Evolutionary conservation across 2,329 filamentous ascomycete genomes (phyloP), one percentile per base, ranked within the genome.

Genomic region (Ceratocystis albifundus): DNA sequence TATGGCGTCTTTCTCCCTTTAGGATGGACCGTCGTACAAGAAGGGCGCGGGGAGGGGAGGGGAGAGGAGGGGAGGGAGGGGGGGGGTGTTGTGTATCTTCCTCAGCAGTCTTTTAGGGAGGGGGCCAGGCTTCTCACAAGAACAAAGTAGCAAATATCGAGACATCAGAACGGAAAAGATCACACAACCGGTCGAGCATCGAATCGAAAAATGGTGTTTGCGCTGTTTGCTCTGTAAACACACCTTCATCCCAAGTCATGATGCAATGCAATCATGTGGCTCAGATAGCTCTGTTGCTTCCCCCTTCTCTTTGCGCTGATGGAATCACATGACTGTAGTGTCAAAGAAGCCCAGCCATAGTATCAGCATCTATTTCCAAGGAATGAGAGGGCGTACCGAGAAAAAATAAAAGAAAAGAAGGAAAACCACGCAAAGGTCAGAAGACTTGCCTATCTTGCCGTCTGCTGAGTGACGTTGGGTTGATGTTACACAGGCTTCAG

Each of bases 391-490:
- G 36, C 36, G 36, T 41, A 3, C 36, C 15, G 12, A 41, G 36
- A 12, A 12, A 41, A 41, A 22, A 36, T 3, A 4, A 8, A n/a
- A n/a, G n/a, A n/a, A n/a, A n/a, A n/a, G n/a, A n/a, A n/a, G n/a
- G n/a, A n/a, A 20, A 57, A 57, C 5, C 17, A 36, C 25, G 28
- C 25, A 59, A 30, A 32, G 53, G 55, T 32, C 55, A 59, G 55
- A 59, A 32, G 25, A 36, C 55, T 41, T 32, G 55, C 25, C 12
- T 10, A 15, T 8, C 1, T 2, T 36, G 55, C 30, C 55, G 55
- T 10, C 55, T 59, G 55, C n/a, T 59, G 55, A 59, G 55, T 59
- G 55, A 59, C 55, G 55, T 59, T 59, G 55, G 28, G 25, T 4
- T 5, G 55, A 36, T 17, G 55, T 59, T 36, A 59, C 28, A 59